phyloP scores from a whole-genome alignment of 208 protist genomes.

The Trypanosoma brucei region DNA sequence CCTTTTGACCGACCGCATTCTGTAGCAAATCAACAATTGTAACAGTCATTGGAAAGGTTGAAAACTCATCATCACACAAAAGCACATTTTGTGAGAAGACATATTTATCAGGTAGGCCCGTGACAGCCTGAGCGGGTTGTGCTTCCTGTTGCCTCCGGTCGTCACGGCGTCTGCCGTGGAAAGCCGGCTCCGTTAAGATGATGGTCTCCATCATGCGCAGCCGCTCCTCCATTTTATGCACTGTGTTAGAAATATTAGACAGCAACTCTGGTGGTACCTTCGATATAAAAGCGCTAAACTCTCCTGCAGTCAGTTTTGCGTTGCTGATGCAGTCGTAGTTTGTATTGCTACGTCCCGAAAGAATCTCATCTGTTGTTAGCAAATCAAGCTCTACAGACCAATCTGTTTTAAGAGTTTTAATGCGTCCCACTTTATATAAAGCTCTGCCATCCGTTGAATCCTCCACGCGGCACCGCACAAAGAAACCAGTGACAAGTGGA shows the following conservation, averaged over 20 bases:
- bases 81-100: slow-evolving; percentile 89
- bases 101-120: slow-evolving; percentile 64
- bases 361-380: slow-evolving; percentile 74
- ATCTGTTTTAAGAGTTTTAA: slow-evolving; percentile 84
- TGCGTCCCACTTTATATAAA: slow-evolving; percentile 88
- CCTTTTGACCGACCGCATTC: slow-evolving; percentile 76
- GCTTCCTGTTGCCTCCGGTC: slow-evolving; percentile 60
- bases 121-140: slow-evolving; percentile 6
- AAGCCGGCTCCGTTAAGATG: slow-evolving; percentile 76
- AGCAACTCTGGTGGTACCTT: slow-evolving; percentile 58
- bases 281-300: slow-evolving; percentile 77
- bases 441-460: slow-evolving; percentile 80
- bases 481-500: slow-evolving; percentile 81
- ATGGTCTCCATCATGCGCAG: slow-evolving; percentile 74
- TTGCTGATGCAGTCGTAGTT: slow-evolving; percentile 93
- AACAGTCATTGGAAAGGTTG: slow-evolving; percentile 75
- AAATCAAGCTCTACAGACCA: slow-evolving; percentile 90
- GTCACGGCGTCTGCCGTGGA: slow-evolving; percentile 61
- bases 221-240: slow-evolving; percentile 79
- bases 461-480: slow-evolving; percentile 88
- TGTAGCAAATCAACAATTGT: slow-evolving; percentile 85
- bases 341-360: slow-evolving; percentile 76
- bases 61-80: slow-evolving; percentile 80
- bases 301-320: slow-evolving; percentile 59
- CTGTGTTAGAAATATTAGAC: slow-evolving; percentile 42